Evolutionary conservation across 2,329 filamentous ascomycete genomes (phyloP).

Genomic region (Juglanconis sp.): DNA sequence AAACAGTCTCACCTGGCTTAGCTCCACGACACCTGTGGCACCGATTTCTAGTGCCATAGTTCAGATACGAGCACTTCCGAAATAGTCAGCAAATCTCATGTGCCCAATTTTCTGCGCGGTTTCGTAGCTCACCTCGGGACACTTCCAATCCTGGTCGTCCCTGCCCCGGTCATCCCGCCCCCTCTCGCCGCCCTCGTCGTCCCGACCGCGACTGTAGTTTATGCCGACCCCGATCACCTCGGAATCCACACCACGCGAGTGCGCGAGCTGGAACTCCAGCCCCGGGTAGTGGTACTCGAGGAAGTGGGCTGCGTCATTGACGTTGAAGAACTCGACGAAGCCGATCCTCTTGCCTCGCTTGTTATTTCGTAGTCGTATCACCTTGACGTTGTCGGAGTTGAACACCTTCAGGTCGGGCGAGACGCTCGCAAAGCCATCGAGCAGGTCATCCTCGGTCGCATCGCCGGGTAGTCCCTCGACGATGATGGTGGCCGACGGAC

Average conservation of each 20-base stretch:
- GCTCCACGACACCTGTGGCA: conserved; percentile 59
- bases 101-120: no score
- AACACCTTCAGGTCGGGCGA: conserved; percentile 17
- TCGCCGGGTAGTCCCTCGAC: conserved; percentile 51
- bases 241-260: conserved; percentile 28
- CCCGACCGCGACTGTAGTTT: conserved; percentile 34
- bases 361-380: conserved; percentile 19
- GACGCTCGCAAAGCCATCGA: conserved; percentile 20
- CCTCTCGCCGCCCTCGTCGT: conserved; percentile 22
- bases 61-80: conserved; percentile 50
- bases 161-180: conserved; percentile 10
- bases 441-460: conserved; percentile 44
- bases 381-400: conserved; percentile 18
- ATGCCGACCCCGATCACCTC: conserved; percentile 29
- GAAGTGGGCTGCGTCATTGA: conserved; percentile 37
- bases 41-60: conserved; percentile 52
- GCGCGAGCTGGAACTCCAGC: conserved; percentile 31
- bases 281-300: conserved; percentile 35
- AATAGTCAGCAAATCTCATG: not conserved
- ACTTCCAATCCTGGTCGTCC: conserved; percentile 37
- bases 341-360: conserved; percentile 31
- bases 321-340: conserved; percentile 39
- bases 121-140: conserved; percentile 30
- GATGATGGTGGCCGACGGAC: conserved; percentile 38
- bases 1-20: conserved; percentile 42